Conservation (phyloP, 108 stramenopile species). For the Nannochloropsis salina region DNA sequence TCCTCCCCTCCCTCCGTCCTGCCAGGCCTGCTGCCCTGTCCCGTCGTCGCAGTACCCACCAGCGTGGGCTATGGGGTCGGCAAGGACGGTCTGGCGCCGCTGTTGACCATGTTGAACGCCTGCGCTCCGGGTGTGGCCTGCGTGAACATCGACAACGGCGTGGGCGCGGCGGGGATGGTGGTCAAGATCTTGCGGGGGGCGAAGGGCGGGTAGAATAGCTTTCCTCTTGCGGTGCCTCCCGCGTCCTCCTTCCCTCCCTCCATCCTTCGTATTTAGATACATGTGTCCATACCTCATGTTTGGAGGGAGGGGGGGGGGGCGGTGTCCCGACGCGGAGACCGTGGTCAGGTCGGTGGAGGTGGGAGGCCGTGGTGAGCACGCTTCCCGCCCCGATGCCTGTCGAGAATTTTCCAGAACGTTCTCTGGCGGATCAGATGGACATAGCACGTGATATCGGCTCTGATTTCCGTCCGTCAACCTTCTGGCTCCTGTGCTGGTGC, state of each 20-base stretch:
- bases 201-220: neutral
- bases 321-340: no score
- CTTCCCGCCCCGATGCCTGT: no score
- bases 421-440: no score
- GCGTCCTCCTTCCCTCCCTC: neutral
- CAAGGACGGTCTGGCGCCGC: constrained; percentile 76
- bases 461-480: no score
- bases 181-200: constrained; percentile 61
- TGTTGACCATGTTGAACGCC: constrained; percentile 90
- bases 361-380: no score
- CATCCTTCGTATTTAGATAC: neutral
- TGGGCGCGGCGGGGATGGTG: constrained; percentile 86
- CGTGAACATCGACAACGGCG: constrained; percentile 94
- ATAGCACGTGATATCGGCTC: no score
- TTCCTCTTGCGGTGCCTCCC: neutral
- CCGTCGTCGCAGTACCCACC: constrained; percentile 88
- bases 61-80: constrained; percentile 86
- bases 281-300: no score
- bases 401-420: no score
- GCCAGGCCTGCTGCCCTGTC: constrained; percentile 68
- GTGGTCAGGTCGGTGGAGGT: no score
- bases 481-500: no score
- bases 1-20: neutral
- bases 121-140: constrained; percentile 90
- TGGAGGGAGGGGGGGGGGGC: no score